Base-by-base conservation (phyloP, 495 filamentous ascomycete species). In the Melanomma pulvis-pyrius region DNA sequence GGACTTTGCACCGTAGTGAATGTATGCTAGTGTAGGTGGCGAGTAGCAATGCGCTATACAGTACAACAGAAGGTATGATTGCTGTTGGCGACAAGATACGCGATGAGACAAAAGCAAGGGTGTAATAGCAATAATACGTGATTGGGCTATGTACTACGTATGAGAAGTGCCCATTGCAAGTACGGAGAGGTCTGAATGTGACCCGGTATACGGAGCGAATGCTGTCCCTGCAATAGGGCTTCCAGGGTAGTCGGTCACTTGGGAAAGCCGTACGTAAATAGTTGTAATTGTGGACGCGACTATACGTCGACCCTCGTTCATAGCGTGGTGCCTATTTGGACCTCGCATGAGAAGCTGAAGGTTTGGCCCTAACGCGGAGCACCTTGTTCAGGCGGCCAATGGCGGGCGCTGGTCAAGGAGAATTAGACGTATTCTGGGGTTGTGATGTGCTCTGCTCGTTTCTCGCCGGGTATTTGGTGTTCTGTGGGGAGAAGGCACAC, bases 401-500 rank as follows among this genome's bases (percentile, higher is more conserved):
- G 2, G 17, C 26, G 36, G 3, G 25, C n/a, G 21, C 41, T 29
- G 5, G 4, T 25, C 32, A 11, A 30, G 21, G 8, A 9, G 54
- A 22, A 57, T 30, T 9, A 50, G n/a, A 34, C n/a, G 32, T 46
- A 1, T 24, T 47, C 17, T 41, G 19, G 29, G 48, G 59, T 11
- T 34, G 51, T 32, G 28, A 29, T 15, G 5, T 13, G 9, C 12
- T 13, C 4, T 21, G 50, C 12, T 19, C 9, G 32, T 49, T 24
- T 26, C 25, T 39, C 15, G 39, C 51, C 68, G 68, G 68, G 50
- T 71, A 67, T 67, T 61, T 67, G 58, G 2, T 52, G 56, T 57
- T 25, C 51, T 58, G 56, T 54, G 56, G 57, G 52, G 62, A 58
- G 52, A 59, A 59, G 44, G 50, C 49, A 65, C 56, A 65, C 36